These are phyloP conservation scores for Rheum nobile DNA, from an alignment of 148 eudicot species.

Conservation along the genomic window DNA sequence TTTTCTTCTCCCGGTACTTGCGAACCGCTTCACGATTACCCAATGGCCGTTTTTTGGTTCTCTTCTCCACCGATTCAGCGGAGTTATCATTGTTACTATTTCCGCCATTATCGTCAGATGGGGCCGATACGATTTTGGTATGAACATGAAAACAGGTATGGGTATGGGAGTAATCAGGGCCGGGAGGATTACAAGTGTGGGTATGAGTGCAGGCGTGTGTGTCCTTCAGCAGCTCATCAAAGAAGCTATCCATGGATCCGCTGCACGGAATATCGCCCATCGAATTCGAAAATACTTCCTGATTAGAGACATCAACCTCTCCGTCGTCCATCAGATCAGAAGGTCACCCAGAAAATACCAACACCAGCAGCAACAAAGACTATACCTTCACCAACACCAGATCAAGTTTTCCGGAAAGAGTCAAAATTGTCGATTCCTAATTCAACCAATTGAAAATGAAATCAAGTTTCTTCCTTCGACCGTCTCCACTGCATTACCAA, in stretches of 20 bases:
- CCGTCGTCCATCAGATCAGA: constrained; percentile 30
- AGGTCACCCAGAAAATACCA: no score
- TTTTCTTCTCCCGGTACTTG: constrained; percentile 71
- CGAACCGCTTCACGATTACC: constrained; percentile 81
- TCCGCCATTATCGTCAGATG: constrained; percentile 27
- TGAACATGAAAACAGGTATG: constrained; percentile 60
- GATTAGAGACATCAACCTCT: constrained; percentile 43
- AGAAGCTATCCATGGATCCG: constrained; percentile 48
- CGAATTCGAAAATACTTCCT: constrained; percentile 33
- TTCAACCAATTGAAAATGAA: not conserved
- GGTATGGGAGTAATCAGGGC: constrained; percentile 55
- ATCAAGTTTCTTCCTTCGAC: not conserved
- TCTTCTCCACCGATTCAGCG: constrained; percentile 36
- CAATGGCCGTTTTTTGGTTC: constrained; percentile 31
- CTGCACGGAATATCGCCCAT: constrained; percentile 36
- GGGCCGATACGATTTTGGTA: constrained; percentile 33
- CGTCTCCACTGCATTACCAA: not conserved
- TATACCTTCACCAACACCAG: not conserved
- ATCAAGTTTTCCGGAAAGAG: not conserved
- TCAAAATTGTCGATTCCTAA: not conserved
- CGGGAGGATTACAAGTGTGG: constrained; percentile 63
- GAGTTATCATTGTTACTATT: constrained; percentile 37
- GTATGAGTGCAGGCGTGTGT: constrained; percentile 52
- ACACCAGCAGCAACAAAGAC: no score
- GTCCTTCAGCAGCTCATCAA: constrained; percentile 42